Percentiles rank a stretch among this genome's conserved stretches.
Evolutionary conservation across 495 filamentous ascomycete species (phyloP).

Genomic region (Penicillium paxilli): DNA sequence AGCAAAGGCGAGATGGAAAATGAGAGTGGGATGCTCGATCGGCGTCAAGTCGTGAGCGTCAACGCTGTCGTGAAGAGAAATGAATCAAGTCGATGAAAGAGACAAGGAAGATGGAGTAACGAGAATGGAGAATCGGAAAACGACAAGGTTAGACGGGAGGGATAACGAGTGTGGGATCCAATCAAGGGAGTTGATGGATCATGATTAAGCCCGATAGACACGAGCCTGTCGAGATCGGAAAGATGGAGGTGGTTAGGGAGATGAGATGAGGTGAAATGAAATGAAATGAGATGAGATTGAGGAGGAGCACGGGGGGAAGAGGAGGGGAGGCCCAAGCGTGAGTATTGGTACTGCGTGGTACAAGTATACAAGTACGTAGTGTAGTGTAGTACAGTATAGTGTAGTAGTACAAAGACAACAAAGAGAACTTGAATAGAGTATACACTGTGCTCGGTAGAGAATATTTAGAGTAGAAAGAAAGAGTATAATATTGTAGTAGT

Average conservation of each 20-base stretch:
- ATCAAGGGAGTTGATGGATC: constrained; percentile 20
- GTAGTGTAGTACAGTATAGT: neutral
- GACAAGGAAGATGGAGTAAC: constrained; percentile 14
- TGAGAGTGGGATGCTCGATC: constrained; percentile 31
- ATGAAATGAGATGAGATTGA: neutral
- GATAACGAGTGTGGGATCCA: constrained; percentile 6
- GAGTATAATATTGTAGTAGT: too few species aligned
- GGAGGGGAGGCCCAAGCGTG: neutral
- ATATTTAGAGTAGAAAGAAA: too few species aligned
- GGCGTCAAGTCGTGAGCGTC: constrained; percentile 46
- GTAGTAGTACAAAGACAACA: too few species aligned
- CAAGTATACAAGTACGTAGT: neutral
- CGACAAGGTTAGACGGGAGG: too few species aligned
- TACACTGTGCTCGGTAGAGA: too few species aligned
- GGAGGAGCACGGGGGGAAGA: neutral
- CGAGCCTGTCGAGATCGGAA: constrained; percentile 13
- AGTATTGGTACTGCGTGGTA: neutral
- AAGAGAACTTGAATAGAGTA: too few species aligned
- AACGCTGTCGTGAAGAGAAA: constrained; percentile 31
- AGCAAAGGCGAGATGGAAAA: constrained; percentile 9
- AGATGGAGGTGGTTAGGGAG: constrained; percentile 4
- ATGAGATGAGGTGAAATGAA: neutral
- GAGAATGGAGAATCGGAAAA: constrained; percentile 18
- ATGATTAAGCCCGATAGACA: constrained; percentile 23
- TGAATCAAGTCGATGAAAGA: constrained; percentile 1